phyloP scores from a whole-genome alignment of 192 early-diverging fungal genomes.

The Rhizoclosmatium sp. region DNA sequence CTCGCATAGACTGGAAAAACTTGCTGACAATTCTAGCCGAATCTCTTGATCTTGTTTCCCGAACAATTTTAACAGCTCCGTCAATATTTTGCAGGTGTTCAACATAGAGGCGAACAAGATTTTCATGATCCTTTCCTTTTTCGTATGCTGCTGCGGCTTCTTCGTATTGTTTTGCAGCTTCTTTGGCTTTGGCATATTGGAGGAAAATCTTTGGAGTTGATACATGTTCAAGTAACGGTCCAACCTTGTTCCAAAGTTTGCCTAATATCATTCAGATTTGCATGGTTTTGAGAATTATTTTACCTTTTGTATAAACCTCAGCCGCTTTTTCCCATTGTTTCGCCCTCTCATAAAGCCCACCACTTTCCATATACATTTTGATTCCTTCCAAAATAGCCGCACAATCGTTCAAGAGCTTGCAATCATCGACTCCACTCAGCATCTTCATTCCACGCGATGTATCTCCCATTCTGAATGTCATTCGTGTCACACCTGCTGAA shows the following conservation, averaged over 20 bases:
- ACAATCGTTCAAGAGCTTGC: conserved; percentile 57
- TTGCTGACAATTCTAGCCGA: conserved; percentile 56
- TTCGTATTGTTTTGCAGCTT: conserved; percentile 50
- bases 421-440: conserved; percentile 50
- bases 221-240: conserved; percentile 47
- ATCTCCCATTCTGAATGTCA: conserved; percentile 61
- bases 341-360: conserved; percentile 52
- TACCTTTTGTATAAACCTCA: conserved; percentile 60
- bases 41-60: conserved; percentile 59
- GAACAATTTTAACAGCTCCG: conserved; percentile 54
- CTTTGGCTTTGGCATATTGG: conserved; percentile 61
- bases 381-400: conserved; percentile 57
- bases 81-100: conserved; percentile 62
- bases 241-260: conserved; percentile 56
- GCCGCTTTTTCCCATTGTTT: conserved; percentile 60
- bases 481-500: conserved; percentile 52
- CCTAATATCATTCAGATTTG: conserved; percentile 26
- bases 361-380: conserved; percentile 59
- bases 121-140: conserved; percentile 58
- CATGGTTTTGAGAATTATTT: background rate
- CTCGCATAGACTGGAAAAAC: conserved; percentile 54
- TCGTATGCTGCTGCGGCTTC: conserved; percentile 65
- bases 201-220: conserved; percentile 49
- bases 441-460: conserved; percentile 61
- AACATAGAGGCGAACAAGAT: conserved; percentile 55